phyloP scores from a whole-genome alignment of 179 eudicot genomes.

The Spergularia azorica region DNA sequence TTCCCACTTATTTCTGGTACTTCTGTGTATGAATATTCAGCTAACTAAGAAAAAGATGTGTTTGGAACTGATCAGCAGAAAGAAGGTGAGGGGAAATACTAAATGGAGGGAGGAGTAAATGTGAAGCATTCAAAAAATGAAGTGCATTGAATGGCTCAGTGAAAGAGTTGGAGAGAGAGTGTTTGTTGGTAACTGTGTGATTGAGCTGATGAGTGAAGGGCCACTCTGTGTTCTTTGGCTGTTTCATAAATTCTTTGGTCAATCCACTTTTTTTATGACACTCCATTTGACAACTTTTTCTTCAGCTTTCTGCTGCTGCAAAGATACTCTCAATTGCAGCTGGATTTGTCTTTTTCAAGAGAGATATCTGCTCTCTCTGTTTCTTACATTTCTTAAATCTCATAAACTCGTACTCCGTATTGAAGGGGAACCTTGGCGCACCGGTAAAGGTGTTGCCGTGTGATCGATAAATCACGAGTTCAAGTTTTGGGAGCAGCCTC shows the following conservation, averaged over 20 bases:
- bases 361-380: too few species aligned
- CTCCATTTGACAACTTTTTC: neutral
- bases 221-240: constrained; percentile 5
- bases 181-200: too few species aligned
- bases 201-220: constrained; percentile 16
- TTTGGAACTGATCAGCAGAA: neutral
- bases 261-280: neutral
- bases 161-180: neutral
- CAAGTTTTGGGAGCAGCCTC: too few species aligned
- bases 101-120: constrained; percentile 21
- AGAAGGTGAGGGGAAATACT: constrained; percentile 4
- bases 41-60: neutral
- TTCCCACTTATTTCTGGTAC: too few species aligned
- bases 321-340: neutral
- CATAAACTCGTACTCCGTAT: too few species aligned
- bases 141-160: constrained; percentile 15
- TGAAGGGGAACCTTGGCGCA: too few species aligned
- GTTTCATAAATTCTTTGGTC: neutral
- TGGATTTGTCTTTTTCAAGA: neutral
- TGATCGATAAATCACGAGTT: too few species aligned
- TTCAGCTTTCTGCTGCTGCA: constrained; percentile 11
- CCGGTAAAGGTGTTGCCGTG: too few species aligned
- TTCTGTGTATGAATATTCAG: neutral
- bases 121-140: constrained; percentile 15
- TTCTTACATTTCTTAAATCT: too few species aligned